phyloP scores from a whole-genome alignment of 768 basidiomycete species.

The Plicaturopsis crispa region DNA sequence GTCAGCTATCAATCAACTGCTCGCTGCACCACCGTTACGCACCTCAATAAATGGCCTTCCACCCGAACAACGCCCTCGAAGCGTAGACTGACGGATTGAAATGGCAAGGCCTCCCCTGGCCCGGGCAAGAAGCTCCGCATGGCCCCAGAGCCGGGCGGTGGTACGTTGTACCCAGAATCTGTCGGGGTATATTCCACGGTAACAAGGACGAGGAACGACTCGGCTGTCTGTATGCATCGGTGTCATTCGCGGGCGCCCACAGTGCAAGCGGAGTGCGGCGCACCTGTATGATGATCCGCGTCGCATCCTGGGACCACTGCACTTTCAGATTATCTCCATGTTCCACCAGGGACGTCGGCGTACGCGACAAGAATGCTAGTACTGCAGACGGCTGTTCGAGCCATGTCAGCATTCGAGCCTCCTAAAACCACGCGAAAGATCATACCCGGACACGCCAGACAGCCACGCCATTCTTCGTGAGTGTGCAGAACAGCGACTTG shows the following conservation, averaged over 20 bases:
- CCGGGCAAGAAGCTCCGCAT: conserved; percentile 70
- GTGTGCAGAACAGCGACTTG: conserved; percentile 70
- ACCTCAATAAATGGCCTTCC: conserved; percentile 73
- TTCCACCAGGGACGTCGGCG: conserved; percentile 65
- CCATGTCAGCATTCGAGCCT: conserved; percentile 2
- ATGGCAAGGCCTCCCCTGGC: conserved; percentile 68
- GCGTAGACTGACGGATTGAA: conserved; percentile 60
- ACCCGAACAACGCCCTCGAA: conserved; percentile 80
- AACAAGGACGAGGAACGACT: conserved; percentile 73
- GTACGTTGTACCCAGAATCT: conserved; percentile 47
- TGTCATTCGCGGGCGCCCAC: conserved; percentile 3
- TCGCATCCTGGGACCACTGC: conserved; percentile 81
- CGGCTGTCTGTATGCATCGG: conserved; percentile 50
- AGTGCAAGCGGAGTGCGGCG: conserved; percentile 15
- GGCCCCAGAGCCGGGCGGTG: conserved; percentile 43
- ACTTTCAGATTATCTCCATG: conserved; percentile 76
- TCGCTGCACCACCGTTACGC: conserved; percentile 7
- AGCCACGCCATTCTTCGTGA: conserved; percentile 64
- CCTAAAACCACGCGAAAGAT: conserved; percentile 9
- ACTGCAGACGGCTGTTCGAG: conserved; percentile 57
- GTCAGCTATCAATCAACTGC: conserved; percentile 1
- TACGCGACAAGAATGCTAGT: conserved; percentile 68
- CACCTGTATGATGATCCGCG: conserved; percentile 74
- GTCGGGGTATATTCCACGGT: conserved; percentile 51
- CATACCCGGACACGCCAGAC: conserved; percentile 80